Conservation (phyloP, 2,329 filamentous ascomycete species). For the Bretziella fagacearum region DNA sequence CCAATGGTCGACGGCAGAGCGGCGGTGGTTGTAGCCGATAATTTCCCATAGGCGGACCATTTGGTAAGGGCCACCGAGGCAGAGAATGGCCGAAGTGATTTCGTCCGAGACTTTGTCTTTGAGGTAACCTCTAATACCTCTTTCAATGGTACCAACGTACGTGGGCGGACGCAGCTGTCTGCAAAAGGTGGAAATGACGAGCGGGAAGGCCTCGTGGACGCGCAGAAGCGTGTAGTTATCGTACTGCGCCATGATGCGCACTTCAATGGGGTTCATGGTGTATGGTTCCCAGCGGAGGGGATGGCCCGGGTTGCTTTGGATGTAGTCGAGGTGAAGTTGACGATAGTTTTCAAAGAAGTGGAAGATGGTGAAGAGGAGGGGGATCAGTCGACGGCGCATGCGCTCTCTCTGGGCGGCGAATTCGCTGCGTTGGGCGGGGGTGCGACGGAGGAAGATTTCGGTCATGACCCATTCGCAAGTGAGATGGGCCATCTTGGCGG, state of each 20-base stretch:
- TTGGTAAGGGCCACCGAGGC: slow-evolving; percentile 43
- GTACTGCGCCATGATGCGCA: slow-evolving; percentile 45
- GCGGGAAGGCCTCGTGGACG: slow-evolving; percentile 47
- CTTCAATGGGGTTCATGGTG: slow-evolving; percentile 45
- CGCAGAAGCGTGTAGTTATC: slow-evolving; percentile 44
- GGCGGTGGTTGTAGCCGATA: slow-evolving; percentile 45
- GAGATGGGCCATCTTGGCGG: slow-evolving; percentile 42
- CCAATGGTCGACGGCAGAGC: slow-evolving; percentile 43
- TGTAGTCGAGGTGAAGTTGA: slow-evolving; percentile 38
- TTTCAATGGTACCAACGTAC: slow-evolving; percentile 45
- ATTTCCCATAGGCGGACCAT: slow-evolving; percentile 49
- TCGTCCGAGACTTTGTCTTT: slow-evolving; percentile 46
- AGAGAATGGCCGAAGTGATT: slow-evolving; percentile 42
- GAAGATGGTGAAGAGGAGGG: slow-evolving; percentile 46
- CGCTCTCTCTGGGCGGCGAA: slow-evolving; percentile 45
- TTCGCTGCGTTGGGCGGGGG: slow-evolving; percentile 35
- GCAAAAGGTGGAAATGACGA: slow-evolving; percentile 48
- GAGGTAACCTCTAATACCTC: slow-evolving; percentile 45
- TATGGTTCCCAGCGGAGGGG: slow-evolving; percentile 37
- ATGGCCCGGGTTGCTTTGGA: slow-evolving; percentile 33
- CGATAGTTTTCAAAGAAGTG: slow-evolving; percentile 53
- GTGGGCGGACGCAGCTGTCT: slow-evolving; percentile 45
- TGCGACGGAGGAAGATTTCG: slow-evolving; percentile 44
- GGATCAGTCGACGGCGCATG: slow-evolving; percentile 47
- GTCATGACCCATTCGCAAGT: slow-evolving; percentile 50